Base-by-base conservation (phyloP, 305 asterid species). In the Nicotiana rustica region DNA sequence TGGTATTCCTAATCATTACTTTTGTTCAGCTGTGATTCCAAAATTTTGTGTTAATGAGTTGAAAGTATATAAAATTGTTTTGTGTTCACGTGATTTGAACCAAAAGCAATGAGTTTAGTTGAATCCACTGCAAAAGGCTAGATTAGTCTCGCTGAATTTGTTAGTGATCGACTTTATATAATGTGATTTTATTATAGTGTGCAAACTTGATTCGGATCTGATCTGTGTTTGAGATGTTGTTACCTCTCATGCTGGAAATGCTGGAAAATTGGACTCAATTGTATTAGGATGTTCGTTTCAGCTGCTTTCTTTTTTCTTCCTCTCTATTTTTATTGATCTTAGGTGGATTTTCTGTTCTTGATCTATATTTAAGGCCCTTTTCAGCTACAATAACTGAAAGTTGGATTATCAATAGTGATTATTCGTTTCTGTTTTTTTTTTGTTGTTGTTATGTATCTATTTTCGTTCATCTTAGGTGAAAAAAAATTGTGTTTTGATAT, bases 101-200 rank as follows among this genome's bases (percentile, higher is more conserved):
- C 21, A 0, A 21, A n/a, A 44, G 59, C 19, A 44, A 9, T 44
- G 17, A 14, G 60, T 44, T 70, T 70, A 70, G 78, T n/a, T 70
- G 60, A 70, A 70, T 70, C 78, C 49, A 31, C 79, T 47, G 41
- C 62, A 73, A 19, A 47, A 60, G 79, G 38, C 62, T 73, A 3
- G 79, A 73, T 73, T 73, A 44, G 52, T 8, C 15, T 49, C 79
- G 12, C 62, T 73, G 44, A 31, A 7, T 73, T 49, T 47, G 64
- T 73, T 49, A 25, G 21, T 14, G 4, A 25, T 73, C 61, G 60
- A 73, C 14, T 73, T 49, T 73, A 14, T 49, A 25, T 52, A 73
- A 49, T 73, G 25, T 73, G 64, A 73, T 21, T 73, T 70, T 49
- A 31, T 71, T 71, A 9, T 71, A 13, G 7, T 73, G 10, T 69